Evolutionary conservation across 139 green algal genomes (phyloP), one percentile per base, ranked within the genome.

Genomic region (Closterium sp.): DNA sequence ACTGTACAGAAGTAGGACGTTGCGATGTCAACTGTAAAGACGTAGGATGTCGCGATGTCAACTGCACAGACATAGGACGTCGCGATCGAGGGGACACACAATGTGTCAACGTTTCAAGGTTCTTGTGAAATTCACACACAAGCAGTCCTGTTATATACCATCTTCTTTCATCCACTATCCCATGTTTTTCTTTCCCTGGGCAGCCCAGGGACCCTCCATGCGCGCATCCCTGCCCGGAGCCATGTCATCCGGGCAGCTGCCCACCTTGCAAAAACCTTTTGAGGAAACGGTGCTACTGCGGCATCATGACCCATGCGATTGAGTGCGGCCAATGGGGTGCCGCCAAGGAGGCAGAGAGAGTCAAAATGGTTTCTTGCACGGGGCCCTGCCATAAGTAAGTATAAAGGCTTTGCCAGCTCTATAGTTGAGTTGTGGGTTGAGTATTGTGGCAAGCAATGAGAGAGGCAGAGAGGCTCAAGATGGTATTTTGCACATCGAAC

Each of bases 181-280:
- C 38, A 10, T 9, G 1, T 73, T 22, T 62, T 73, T 73, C 2
- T 73, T 73, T 73, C 10, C 1, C 17, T 22, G 84, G 84, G 62
- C 29, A 94, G 91, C 88, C 89, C 21, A 27, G 86, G 86, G 89
- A 91, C 17, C 92, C 92, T 22, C 28, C 30, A 10, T 94, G 92
- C 45, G 70, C 89, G 17, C 92, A 94, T 50, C 73, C 92, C 19
- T 94, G 92, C 84, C 50, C 34, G 24, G n/a, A 28, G 29, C 73
- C 27, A 2, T 94, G 92, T 86, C 92, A 94, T 91, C 34, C 17
- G 38, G 92, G 87, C 31, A n/a, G 24, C 38, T 94, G 92, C 62
- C n/a, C 27, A 2, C 89, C 89, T 2, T 94, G 92, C 86, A 91
- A 27, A 17, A 29, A 29, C 10, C 50, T 91, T n/a, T 6, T 94